A percentile compares a stretch with the other conserved stretches of the same genome.
These are phyloP conservation scores for Penicillium olsonii DNA, from an alignment of 2,329 filamentous ascomycete species.

Conservation along the genomic window DNA sequence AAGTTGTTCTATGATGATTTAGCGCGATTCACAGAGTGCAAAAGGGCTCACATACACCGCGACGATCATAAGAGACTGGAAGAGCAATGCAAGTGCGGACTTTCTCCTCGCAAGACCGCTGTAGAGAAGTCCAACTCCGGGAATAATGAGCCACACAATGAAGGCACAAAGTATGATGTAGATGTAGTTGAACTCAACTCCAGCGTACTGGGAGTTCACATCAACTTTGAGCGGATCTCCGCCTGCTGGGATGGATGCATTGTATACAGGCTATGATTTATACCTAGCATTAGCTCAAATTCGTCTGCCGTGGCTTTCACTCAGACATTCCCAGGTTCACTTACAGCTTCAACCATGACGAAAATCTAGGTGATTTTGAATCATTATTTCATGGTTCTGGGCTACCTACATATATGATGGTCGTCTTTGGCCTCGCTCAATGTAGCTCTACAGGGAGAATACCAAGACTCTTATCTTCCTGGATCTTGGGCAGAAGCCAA, in stretches of 20 bases:
- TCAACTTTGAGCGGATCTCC: slow-evolving; percentile 56
- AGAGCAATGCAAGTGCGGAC: slow-evolving; percentile 62
- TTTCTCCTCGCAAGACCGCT: slow-evolving; percentile 64
- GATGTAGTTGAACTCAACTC: slow-evolving; percentile 62
- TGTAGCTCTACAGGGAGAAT: background rate
- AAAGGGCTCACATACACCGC: slow-evolving; percentile 46
- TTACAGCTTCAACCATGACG: slow-evolving; percentile 13
- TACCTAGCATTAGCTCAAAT: background rate
- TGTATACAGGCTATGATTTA: slow-evolving; percentile 33
- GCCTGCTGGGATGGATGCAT: slow-evolving; percentile 50
- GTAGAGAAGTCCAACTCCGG: slow-evolving; percentile 66
- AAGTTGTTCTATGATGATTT: slow-evolving; percentile 36
- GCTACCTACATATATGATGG: background rate
- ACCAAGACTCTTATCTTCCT: slow-evolving; percentile 5
- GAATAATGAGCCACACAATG: slow-evolving; percentile 68
- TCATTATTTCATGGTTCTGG: background rate
- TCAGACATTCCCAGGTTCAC: background rate
- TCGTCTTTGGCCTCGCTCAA: background rate
- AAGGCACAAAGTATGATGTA: slow-evolving; percentile 60
- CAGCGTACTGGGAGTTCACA: slow-evolving; percentile 60
- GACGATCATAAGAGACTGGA: slow-evolving; percentile 62
- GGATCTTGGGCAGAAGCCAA: background rate
- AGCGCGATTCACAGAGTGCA: background rate
- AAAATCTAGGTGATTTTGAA: background rate
- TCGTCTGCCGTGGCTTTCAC: background rate